These are phyloP conservation scores for Byssochlamys sp. DNA, from an alignment of 2,329 filamentous ascomycete genomes.

Conservation along the genomic window DNA sequence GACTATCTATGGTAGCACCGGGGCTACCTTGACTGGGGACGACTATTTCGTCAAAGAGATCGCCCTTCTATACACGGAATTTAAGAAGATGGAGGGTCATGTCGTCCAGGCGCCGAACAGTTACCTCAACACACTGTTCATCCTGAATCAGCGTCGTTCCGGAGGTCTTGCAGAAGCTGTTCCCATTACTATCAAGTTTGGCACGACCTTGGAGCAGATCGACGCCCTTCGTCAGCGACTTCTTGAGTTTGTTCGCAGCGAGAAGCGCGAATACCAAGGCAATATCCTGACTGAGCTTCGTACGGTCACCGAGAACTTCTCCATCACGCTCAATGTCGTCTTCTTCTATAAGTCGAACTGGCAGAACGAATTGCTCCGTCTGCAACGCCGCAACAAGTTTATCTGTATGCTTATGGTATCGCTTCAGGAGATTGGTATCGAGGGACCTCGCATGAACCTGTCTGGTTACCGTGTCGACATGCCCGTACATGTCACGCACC, in stretches of 20 bases:
- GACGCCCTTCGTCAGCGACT: conserved; percentile 70
- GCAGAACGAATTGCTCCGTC: conserved; percentile 85
- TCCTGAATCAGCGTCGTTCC: conserved; percentile 85
- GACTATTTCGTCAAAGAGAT: conserved; percentile 97
- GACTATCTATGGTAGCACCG: conserved; percentile 81
- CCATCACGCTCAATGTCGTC: conserved; percentile 78
- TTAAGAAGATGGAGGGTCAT: conserved; percentile 97
- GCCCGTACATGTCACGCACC: conserved; percentile 54
- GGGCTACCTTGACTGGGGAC: conserved; percentile 66
- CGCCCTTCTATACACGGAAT: conserved; percentile 84
- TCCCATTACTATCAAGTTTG: conserved; percentile 75
- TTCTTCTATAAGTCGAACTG: conserved; percentile 98
- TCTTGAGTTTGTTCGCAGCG: conserved; percentile 68
- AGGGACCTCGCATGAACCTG: conserved; percentile 66
- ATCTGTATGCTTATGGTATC: conserved; percentile 81
- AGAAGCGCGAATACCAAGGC: conserved; percentile 81
- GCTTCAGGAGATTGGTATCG: conserved; percentile 73
- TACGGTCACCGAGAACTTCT: conserved; percentile 70
- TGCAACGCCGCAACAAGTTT: conserved; percentile 87
- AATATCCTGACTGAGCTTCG: conserved; percentile 80
- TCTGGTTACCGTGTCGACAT: conserved; percentile 58
- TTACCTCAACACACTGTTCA: conserved; percentile 83
- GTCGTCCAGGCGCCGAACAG: conserved; percentile 94
- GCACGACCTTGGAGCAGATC: conserved; percentile 73
- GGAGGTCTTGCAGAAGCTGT: conserved; percentile 80